Conservation (phyloP, 495 filamentous ascomycete genomes). For the Durotheca rogersii region DNA sequence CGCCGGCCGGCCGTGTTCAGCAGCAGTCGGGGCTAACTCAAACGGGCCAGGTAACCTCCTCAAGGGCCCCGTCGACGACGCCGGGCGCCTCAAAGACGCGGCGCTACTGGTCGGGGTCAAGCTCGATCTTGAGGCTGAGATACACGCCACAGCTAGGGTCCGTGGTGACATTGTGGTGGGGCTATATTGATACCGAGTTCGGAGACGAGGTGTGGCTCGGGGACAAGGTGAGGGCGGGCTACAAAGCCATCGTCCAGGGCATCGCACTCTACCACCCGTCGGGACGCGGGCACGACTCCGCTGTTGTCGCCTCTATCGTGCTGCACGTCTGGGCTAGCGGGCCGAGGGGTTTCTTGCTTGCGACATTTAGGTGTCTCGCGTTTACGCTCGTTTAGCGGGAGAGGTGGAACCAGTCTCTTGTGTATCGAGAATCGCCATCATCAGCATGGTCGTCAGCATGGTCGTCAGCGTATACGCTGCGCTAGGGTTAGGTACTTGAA, state of each 20-base stretch:
- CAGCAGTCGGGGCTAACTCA: not conserved
- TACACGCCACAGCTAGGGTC: slow-evolving; percentile 28
- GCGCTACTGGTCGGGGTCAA: slow-evolving; percentile 48
- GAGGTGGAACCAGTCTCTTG: too few relatives aligned
- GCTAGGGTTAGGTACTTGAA: too few relatives aligned
- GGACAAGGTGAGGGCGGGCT: slow-evolving; percentile 17
- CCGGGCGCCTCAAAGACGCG: slow-evolving; percentile 43
- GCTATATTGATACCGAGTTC: slow-evolving; percentile 19
- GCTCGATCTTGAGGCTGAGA: slow-evolving; percentile 34
- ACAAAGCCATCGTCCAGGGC: slow-evolving; percentile 5
- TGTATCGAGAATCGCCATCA: too few relatives aligned
- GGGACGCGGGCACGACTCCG: slow-evolving; percentile 5
- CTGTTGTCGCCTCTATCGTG: slow-evolving; percentile 5
- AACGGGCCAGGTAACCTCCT: slow-evolving; percentile 34
- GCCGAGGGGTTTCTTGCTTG: slow-evolving; percentile 6
- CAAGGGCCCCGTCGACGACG: slow-evolving; percentile 43
- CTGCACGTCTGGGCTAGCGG: slow-evolving; percentile 16
- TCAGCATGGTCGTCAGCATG: too few relatives aligned
- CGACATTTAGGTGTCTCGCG: slow-evolving; percentile 18
- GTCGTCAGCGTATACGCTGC: too few relatives aligned
- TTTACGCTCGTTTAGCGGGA: slow-evolving; percentile 17
- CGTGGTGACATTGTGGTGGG: slow-evolving; percentile 32
- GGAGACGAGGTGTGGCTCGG: slow-evolving; percentile 7
- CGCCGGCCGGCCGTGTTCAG: not conserved
- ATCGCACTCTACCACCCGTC: slow-evolving; percentile 1